Evolutionary conservation across 1,139 yeast genomes (phyloP).

Genomic region (Scheffersomyces parashehatae): DNA sequence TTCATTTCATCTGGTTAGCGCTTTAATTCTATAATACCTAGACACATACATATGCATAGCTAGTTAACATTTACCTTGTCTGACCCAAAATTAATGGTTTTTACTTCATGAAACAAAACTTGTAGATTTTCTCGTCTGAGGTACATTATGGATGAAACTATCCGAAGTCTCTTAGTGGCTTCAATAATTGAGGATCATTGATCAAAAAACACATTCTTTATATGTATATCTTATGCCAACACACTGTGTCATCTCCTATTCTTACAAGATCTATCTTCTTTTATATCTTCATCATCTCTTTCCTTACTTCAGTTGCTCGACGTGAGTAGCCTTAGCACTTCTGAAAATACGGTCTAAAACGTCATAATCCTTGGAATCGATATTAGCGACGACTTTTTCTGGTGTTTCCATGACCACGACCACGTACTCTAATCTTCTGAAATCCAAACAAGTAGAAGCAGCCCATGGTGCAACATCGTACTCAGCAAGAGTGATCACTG

Average conservation of each 20-base stretch:
- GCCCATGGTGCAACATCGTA: conserved; percentile 61
- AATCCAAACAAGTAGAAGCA: conserved; percentile 49
- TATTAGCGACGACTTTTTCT: conserved; percentile 41
- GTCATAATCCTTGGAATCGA: conserved; percentile 35
- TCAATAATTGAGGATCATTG: no score
- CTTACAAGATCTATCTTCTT: background rate
- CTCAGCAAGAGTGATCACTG: conserved; percentile 42
- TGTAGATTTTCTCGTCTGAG: no score
- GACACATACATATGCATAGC: background rate
- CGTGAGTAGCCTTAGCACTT: conserved; percentile 40
- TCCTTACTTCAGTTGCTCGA: conserved; percentile 3
- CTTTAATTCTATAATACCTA: background rate
- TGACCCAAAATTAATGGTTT: no score
- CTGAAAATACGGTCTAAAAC: conserved; percentile 46
- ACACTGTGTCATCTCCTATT: no score
- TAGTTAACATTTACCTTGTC: no score
- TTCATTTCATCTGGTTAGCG: background rate
- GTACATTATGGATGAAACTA: no score
- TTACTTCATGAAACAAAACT: no score
- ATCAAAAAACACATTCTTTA: no score
- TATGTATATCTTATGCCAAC: no score
- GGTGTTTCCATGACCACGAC: conserved; percentile 52
- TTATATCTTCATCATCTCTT: background rate
- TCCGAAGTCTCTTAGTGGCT: no score
- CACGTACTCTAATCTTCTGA: conserved; percentile 34